Evolutionary conservation across 768 basidiomycete genomes (phyloP), one percentile per base, ranked within the genome.

Genomic region (Rhizopogon sp.): DNA sequence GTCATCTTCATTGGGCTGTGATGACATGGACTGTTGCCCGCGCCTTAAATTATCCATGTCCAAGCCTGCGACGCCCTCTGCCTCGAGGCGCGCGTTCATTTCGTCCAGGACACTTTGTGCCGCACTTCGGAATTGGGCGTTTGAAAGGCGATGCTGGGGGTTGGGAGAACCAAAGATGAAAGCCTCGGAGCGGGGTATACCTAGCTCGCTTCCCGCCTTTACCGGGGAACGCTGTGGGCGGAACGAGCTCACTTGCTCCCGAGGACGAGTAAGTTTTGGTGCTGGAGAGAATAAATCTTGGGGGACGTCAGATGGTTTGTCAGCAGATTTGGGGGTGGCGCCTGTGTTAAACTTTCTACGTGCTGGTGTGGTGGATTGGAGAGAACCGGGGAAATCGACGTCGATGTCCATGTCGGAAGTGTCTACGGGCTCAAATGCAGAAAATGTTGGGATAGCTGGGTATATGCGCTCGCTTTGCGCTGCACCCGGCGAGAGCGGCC

Each of bases 91-190:
- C 50, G 77, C 74, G 65, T 92, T 91, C 87, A 93, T 90, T 69
- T 93, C 91, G 49, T 85, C 86, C 31, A 93, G 73, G 29, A 93
- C 83, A 20, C 79, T 78, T n/a, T 81, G 76, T 0, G 88, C 85
- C 0, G 85, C 84, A 2, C 74, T 67, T 50, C 76, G 78, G 70
- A 93, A 92, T 50, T 85, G 79, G n/a, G 72, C 69, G 59, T 88
- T 84, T 33, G 85, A 82, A 43, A 80, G 76, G 44, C 72, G 76
- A 62, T 88, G 76, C 56, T 80, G 79, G 6, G 87, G 82, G 3
- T 81, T 76, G 0, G 88, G 85, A 0, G 90, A 91, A 25, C 90
- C 90, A 61, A 93, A 93, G 20, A 90, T 65, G 72, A 92, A 93
- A 0, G 84, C 82, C 22, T 78, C 67, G 1, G 66, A 65, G 42